A percentile compares a stretch with the other conserved stretches of the same genome.
phyloP scores from a whole-genome alignment of 805 yeast species.

The Blastobotrys parvus region DNA sequence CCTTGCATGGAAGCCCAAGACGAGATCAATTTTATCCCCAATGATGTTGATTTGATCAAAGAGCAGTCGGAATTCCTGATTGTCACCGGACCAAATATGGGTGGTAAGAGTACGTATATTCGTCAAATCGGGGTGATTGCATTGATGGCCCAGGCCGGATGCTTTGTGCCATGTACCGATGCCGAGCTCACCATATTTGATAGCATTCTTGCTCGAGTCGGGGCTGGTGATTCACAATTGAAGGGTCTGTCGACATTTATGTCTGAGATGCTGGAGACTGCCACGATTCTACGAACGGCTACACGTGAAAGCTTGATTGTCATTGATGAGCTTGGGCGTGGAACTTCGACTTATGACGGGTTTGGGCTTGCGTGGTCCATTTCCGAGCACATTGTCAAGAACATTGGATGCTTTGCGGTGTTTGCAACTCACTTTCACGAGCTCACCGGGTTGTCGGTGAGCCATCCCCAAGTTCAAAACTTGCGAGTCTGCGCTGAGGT shows the following conservation, averaged over 20 bases:
- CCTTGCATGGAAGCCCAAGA: conserved; percentile 93
- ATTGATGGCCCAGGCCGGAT: conserved; percentile 81
- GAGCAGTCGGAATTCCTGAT: conserved; percentile 61
- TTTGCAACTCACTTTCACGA: conserved; percentile 99
- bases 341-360: conserved; percentile 91
- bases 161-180: conserved; percentile 71
- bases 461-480: conserved; percentile 55
- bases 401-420: conserved; percentile 67
- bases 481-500: conserved; percentile 92
- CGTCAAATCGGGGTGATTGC: conserved; percentile 85
- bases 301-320: conserved; percentile 72
- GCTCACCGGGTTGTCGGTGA: conserved; percentile 68
- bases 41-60: conserved; percentile 65
- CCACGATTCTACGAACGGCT: conserved; percentile 75
- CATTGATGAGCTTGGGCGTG: conserved; percentile 94
- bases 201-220: conserved; percentile 92
- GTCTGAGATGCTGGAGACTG: conserved; percentile 94
- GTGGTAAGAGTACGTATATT: conserved; percentile 91
- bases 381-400: conserved; percentile 68
- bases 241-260: conserved; percentile 95
- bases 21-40: conserved; percentile 81
- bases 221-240: conserved; percentile 96
- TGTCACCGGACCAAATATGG: conserved; percentile 96
- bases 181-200: conserved; percentile 83
- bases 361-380: conserved; percentile 98